Percentiles rank a stretch among this genome's conserved stretches.
These are phyloP conservation scores for Hsuehochloa calcarea DNA, from an alignment of 176 grass and related monocot genomes.

Conservation along the genomic window DNA sequence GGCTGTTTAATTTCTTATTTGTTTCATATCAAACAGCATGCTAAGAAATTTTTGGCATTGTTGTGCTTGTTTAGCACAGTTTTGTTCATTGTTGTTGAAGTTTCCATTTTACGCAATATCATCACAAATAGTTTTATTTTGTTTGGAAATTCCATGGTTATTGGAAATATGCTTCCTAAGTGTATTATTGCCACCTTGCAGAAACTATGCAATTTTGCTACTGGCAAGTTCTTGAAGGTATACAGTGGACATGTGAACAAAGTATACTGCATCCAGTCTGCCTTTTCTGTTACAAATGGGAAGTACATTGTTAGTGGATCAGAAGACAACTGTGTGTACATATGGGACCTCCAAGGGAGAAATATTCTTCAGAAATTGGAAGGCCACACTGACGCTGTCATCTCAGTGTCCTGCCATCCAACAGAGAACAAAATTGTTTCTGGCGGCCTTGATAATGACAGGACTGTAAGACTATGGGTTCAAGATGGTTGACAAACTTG, in stretches of 20 bases:
- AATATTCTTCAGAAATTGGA: slow-evolving; percentile 89
- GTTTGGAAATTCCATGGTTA: neutral
- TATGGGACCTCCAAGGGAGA: slow-evolving; percentile 95
- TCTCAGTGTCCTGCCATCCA: slow-evolving; percentile 77
- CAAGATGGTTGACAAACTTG: slow-evolving; percentile 52
- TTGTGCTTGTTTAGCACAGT: neutral
- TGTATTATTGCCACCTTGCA: slow-evolving; percentile 40
- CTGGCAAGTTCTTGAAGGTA: slow-evolving; percentile 72
- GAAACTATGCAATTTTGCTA: slow-evolving; percentile 84
- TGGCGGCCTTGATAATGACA: slow-evolving; percentile 65
- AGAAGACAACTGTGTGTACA: slow-evolving; percentile 82
- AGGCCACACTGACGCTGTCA: slow-evolving; percentile 75
- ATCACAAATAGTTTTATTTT: neutral
- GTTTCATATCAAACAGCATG: neutral
- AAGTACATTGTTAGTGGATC: slow-evolving; percentile 91
- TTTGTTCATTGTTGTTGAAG: neutral
- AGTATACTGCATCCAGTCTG: slow-evolving; percentile 71
- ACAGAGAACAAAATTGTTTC: slow-evolving; percentile 82
- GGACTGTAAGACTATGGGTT: slow-evolving; percentile 74
- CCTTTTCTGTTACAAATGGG: slow-evolving; percentile 74
- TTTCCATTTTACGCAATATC: neutral
- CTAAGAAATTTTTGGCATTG: neutral
- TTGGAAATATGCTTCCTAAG: slow-evolving; percentile 15
- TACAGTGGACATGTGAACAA: slow-evolving; percentile 78
- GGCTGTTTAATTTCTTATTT: slow-evolving; percentile 7